A percentile compares a stretch with the other conserved stretches of the same genome.
Conservation (phyloP, 2,329 filamentous ascomycete genomes). For the Epichloe sibirici region DNA sequence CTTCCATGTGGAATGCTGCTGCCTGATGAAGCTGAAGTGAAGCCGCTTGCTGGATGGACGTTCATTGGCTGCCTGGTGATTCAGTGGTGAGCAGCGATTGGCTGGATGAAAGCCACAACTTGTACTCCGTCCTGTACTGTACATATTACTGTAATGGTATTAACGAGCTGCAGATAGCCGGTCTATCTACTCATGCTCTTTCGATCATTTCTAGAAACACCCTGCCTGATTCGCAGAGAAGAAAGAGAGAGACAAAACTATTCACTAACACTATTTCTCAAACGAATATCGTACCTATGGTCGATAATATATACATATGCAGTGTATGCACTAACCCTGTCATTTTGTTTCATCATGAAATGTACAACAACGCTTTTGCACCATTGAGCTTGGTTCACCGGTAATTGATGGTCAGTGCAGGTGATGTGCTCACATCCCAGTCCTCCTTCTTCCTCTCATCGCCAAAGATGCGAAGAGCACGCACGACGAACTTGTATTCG, state of each 20-base stretch:
- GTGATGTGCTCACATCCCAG: conserved; percentile 33
- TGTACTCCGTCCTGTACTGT: too few species aligned
- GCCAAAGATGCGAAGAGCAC: conserved; percentile 39
- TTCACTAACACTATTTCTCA: too few species aligned
- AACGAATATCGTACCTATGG: background rate
- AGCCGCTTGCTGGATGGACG: background rate
- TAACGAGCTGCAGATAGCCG: too few species aligned
- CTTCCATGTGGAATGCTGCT: conserved; percentile 7
- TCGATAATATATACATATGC: background rate
- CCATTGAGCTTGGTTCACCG: background rate
- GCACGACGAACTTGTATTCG: conserved; percentile 35
- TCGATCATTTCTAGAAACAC: too few species aligned
- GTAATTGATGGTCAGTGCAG: conserved; percentile 34
- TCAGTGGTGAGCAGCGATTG: background rate
- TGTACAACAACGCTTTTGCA: background rate
- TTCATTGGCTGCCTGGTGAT: background rate
- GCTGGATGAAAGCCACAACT: background rate
- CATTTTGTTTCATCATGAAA: background rate
- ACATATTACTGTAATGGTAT: too few species aligned
- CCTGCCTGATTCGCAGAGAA: too few species aligned
- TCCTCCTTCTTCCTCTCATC: conserved; percentile 29
- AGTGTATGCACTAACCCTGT: background rate
- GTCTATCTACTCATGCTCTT: too few species aligned
- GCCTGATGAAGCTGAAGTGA: conserved; percentile 6
- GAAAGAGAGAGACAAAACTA: too few species aligned